Evolutionary conservation across 2,329 filamentous ascomycete genomes (phyloP), one percentile per base, ranked within the genome.

Genomic region (Hypoxylon sp.): DNA sequence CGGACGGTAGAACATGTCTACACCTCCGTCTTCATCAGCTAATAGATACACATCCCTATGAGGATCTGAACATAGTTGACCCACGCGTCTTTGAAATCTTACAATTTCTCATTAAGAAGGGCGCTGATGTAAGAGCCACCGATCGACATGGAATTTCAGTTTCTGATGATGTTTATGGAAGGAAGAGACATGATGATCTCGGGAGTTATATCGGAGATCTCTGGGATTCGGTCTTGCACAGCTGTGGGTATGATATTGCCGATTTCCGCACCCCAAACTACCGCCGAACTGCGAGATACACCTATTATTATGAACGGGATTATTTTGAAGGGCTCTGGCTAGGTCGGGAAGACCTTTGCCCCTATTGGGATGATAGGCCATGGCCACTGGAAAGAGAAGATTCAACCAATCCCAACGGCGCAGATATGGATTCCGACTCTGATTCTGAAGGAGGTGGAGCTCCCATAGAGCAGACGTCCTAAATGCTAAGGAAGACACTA

Each of bases 311-410:
- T 53, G 37, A 5, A 8, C 31, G 31, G 1, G 4, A 24, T 24
- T 33, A 37, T 22, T 53, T 53, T 31, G 50, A 53, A 53, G 3
- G 2, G 19, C 31, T 53, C 39, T 53, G 50, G 50, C 17, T 5
- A 17, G 50, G 50, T 24, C 50, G 50, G 22, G 50, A 53, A 37
- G 19, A 53, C 2, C 19, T 53, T 11, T 53, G 50, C n/a, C 50
- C 50, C 2, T 53, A 53, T 19, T 53, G 50, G 50, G 50, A 39
- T 14, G 50, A 53, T 24, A 24, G 11, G 5, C 33, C 33, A 14
- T 37, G 50, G 50, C 50, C 33, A 22, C 19, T 0, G 11, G 8
- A 10, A 13, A 11, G 17, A 14, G 19, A 37, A 22, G 22, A 37
- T 53, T 39, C 50, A 24, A 37, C 33, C 2, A 11, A 53, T 4